These are phyloP conservation scores for Phaeodactylum tricornutum DNA, from an alignment of 108 stramenopile genomes.

Conservation along the genomic window DNA sequence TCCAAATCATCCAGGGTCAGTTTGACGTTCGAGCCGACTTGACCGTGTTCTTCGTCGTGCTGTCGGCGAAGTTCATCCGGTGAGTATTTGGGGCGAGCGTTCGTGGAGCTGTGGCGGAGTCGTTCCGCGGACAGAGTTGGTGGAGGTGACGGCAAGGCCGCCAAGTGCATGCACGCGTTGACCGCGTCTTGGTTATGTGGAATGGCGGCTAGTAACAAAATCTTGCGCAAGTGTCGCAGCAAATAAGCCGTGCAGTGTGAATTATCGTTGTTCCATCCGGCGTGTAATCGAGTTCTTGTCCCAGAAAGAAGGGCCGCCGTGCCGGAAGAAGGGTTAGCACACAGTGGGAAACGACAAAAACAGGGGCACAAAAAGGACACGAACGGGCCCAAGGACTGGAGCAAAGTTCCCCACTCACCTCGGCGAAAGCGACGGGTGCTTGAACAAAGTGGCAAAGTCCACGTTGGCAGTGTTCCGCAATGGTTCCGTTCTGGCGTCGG, in stretches of 20 bases:
- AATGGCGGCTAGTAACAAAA: conserved; percentile 58
- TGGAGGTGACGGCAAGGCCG: conserved; percentile 37
- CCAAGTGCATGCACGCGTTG: conserved; percentile 56
- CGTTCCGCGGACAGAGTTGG: conserved; percentile 24
- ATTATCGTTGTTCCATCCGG: conserved; percentile 70
- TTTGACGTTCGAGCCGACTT: conserved; percentile 52
- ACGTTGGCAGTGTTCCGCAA: conserved; percentile 26
- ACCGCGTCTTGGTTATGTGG: conserved; percentile 66
- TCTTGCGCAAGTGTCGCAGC: conserved; percentile 66
- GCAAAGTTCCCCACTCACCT: conserved; percentile 13
- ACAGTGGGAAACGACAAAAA: neutral
- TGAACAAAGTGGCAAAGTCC: conserved; percentile 48
- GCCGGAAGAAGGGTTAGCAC: no score
- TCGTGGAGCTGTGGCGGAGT: conserved; percentile 14
- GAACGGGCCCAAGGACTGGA: conserved; percentile 1
- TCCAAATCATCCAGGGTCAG: conserved; percentile 77
- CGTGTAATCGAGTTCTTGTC: conserved; percentile 56
- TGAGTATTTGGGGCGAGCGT: conserved; percentile 28
- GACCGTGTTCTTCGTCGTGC: conserved; percentile 72
- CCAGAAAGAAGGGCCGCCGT: no score
- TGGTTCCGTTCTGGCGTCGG: no score
- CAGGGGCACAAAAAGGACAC: neutral
- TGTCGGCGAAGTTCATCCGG: conserved; percentile 36
- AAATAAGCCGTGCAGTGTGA: conserved; percentile 64
- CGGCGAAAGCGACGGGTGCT: conserved; percentile 40